Base-by-base conservation (phyloP, 2,329 filamentous ascomycete genomes). In the Nigrospora sphaerica region DNA sequence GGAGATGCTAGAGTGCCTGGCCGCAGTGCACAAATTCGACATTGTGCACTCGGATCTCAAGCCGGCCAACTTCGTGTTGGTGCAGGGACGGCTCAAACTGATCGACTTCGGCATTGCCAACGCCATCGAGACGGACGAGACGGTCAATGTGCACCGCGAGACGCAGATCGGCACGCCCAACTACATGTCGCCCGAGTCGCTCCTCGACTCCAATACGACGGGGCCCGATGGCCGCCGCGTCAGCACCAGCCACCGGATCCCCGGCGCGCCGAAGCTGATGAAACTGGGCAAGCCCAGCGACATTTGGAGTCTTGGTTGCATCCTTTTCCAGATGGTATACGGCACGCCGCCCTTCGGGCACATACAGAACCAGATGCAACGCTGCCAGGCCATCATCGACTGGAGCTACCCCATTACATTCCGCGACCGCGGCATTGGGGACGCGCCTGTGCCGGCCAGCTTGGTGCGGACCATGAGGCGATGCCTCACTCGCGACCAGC, bases 81-180 rank as follows among this genome's bases (percentile, higher is more conserved):
- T 95, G 16, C 83, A 90, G 61, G 93, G 93, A 19, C 81, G 85
- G 23, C 74, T 98, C 34, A 98, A 98, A 66, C 79, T 98, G 47
- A 98, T 98, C 60, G 93, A 98, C 68, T 98, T 98, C 17, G 93
- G 93, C 57, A 98, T 98, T 60, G 93, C 93, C 48, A 95, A 96
- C 60, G 91, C 93, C 42, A 98, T 98, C 57, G 87, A 95, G 67
- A 88, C 84, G 1, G 93, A 97, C 62, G 83, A 96, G 67, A 98
- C 93, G 0, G 86, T 96, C 65, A 98, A 98, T 56, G 91, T 98
- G 12, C 93, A 98, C 67, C 87, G 93, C 48, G 93, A 98, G 62
- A 88, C 85, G 12, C 90, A 97, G 68, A 84, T 97, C 52, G 93
- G 95, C 47, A 98, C 93, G 0, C 91, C 93, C 4, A 98, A 95